Conservation (phyloP, 495 filamentous ascomycete species). For the Aspergillus bridgeri region DNA sequence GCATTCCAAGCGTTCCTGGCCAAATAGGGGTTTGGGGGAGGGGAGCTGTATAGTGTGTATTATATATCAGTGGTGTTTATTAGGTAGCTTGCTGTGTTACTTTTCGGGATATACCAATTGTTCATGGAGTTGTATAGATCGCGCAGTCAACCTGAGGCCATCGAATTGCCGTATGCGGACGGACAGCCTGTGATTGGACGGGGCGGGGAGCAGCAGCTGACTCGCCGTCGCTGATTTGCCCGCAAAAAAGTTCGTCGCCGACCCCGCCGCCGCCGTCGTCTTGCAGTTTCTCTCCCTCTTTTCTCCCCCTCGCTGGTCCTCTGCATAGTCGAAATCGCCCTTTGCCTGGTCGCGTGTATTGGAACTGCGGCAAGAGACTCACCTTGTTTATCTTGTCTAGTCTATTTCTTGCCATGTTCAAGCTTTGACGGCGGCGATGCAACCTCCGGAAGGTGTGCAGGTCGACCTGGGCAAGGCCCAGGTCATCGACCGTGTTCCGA, state of each 20-base stretch:
- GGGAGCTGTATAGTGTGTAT: slow-evolving; percentile 11
- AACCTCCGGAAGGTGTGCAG: slow-evolving; percentile 47
- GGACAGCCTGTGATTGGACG: slow-evolving; percentile 16
- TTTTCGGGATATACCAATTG: too few species aligned
- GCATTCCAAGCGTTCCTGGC: slow-evolving; percentile 89
- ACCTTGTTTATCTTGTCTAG: neutral
- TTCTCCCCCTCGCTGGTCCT: neutral
- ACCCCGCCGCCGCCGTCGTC: slow-evolving; percentile 24
- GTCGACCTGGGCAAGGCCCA: slow-evolving; percentile 73
- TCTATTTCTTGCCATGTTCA: slow-evolving; percentile 33
- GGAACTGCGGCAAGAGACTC: neutral
- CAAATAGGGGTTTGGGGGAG: slow-evolving; percentile 46
- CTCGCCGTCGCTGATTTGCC: slow-evolving; percentile 5
- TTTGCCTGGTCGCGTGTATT: neutral
- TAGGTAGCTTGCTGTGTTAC: neutral
- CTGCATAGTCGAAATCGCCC: neutral
- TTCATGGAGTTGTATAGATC: too few species aligned
- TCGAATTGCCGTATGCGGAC: neutral
- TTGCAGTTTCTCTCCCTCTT: slow-evolving; percentile 20
- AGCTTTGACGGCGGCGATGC: slow-evolving; percentile 42
- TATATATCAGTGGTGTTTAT: slow-evolving; percentile 4
- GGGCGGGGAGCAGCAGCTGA: slow-evolving; percentile 11
- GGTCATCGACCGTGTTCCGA: slow-evolving; percentile 80
- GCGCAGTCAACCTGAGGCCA: neutral
- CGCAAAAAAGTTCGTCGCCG: slow-evolving; percentile 30